A percentile compares a stretch with the other conserved stretches of the same genome.
These are phyloP conservation scores for Termitomyces bulborhizus DNA, from an alignment of 768 basidiomycete species.

Conservation along the genomic window DNA sequence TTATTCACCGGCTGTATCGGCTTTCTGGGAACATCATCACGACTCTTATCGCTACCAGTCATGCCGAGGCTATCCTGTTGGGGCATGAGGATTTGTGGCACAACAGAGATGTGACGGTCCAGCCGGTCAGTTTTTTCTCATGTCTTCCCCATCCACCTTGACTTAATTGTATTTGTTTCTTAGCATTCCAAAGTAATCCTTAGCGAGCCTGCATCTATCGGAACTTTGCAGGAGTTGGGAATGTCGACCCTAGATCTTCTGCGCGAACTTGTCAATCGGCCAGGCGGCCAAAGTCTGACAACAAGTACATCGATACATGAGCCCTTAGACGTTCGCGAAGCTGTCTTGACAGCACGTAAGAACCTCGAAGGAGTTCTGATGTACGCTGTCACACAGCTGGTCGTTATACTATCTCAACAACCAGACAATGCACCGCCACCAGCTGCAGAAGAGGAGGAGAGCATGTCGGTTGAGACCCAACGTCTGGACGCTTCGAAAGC, in stretches of 20 bases:
- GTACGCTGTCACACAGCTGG: conserved; percentile 73
- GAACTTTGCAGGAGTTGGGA: conserved; percentile 82
- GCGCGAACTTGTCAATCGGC: conserved; percentile 56
- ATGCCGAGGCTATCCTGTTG: conserved; percentile 61
- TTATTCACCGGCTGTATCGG: conserved; percentile 68
- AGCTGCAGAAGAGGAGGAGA: conserved; percentile 34
- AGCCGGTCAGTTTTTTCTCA: conserved; percentile 49
- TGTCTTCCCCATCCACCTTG: conserved; percentile 9
- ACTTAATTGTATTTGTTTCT: conserved; percentile 3
- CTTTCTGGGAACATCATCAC: conserved; percentile 65
- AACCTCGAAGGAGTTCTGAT: conserved; percentile 64
- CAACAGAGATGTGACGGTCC: conserved; percentile 55
- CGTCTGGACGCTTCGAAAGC: conserved; percentile 16
- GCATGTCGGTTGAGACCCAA: conserved; percentile 31
- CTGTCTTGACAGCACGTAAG: conserved; percentile 48
- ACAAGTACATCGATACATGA: conserved; percentile 21
- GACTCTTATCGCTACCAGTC: conserved; percentile 64
- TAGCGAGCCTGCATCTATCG: conserved; percentile 77
- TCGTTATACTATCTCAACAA: conserved; percentile 71
- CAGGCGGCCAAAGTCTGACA: conserved; percentile 49
- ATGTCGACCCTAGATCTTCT: conserved; percentile 73
- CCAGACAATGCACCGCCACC: conserved; percentile 44
- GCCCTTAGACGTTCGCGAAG: conserved; percentile 50
- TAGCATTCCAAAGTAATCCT: conserved; percentile 85
- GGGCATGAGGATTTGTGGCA: conserved; percentile 70